Conservation (phyloP, 768 basidiomycete genomes). For the Asterophora lycoperdoides region DNA sequence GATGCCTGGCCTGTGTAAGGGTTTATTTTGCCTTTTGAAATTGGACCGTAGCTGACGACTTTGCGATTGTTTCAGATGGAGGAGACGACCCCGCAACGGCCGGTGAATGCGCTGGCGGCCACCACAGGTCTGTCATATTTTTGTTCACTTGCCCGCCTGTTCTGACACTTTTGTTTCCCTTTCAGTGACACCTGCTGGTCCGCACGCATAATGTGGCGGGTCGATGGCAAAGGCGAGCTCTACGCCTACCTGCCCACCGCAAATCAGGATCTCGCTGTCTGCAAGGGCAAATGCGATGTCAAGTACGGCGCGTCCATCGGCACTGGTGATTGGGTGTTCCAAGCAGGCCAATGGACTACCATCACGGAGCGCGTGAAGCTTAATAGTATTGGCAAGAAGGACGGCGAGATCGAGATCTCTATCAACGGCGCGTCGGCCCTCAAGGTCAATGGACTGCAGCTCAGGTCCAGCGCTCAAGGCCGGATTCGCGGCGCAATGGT, state of each 20-base stretch:
- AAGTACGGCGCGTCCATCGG: slow-evolving; percentile 47
- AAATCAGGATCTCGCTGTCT: slow-evolving; percentile 32
- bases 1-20: slow-evolving; percentile 64
- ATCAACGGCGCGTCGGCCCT: slow-evolving; percentile 30
- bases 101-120: slow-evolving; percentile 57
- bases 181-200: slow-evolving; percentile 54
- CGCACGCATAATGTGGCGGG: slow-evolving; percentile 65
- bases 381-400: slow-evolving; percentile 47
- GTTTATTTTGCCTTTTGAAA: neutral
- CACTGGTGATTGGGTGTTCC: slow-evolving; percentile 46
- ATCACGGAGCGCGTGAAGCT: slow-evolving; percentile 53
- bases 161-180: neutral
- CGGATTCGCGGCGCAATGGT: slow-evolving; percentile 25
- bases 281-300: slow-evolving; percentile 45
- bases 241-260: slow-evolving; percentile 65
- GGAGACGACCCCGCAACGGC: slow-evolving; percentile 44
- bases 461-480: slow-evolving; percentile 8
- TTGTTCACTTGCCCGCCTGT: neutral
- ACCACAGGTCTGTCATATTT: slow-evolving; percentile 17
- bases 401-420: slow-evolving; percentile 54
- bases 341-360: slow-evolving; percentile 46
- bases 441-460: neutral
- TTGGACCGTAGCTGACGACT: too few species aligned
- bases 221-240: slow-evolving; percentile 53
- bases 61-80: slow-evolving; percentile 36